These are phyloP conservation scores for Pascua guehoae DNA, from an alignment of 1,284 basidiomycete genomes.

Conservation along the genomic window DNA sequence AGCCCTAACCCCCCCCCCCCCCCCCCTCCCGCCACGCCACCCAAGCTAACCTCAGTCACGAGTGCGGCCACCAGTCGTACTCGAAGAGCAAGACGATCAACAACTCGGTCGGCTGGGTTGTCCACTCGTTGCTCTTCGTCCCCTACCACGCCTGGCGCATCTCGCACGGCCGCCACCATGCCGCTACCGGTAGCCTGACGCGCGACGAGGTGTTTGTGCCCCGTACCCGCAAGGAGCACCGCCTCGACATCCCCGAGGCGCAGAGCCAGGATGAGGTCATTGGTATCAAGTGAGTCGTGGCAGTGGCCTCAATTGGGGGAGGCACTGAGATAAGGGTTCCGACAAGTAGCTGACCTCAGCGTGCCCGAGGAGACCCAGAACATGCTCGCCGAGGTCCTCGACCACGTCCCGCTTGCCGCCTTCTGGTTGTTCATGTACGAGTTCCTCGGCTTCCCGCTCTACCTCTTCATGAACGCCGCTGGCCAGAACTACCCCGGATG, in stretches of 20 bases:
- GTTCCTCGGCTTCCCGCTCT: conserved; percentile 77
- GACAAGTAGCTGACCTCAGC: conserved; percentile 8
- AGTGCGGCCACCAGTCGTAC: conserved; percentile 95
- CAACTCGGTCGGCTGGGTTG: conserved; percentile 88
- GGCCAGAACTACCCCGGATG: conserved; percentile 81
- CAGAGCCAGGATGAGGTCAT: conserved; percentile 61
- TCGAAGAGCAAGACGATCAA: conserved; percentile 93
- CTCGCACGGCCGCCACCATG: conserved; percentile 94
- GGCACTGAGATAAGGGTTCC: no score
- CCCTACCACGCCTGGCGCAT: conserved; percentile 99
- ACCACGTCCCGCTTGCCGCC: conserved; percentile 82
- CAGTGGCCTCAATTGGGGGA: neutral
- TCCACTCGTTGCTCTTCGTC: conserved; percentile 90
- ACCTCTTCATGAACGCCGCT: conserved; percentile 79
- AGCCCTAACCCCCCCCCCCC: no score
- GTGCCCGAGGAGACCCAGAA: conserved; percentile 67
- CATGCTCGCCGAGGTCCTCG: conserved; percentile 80
- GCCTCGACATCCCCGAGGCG: conserved; percentile 57
- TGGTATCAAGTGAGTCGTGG: conserved; percentile 50
- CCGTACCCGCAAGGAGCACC: conserved; percentile 59
- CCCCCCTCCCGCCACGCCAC: neutral
- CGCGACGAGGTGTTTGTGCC: conserved; percentile 98
- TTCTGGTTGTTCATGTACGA: conserved; percentile 67
- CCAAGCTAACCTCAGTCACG: conserved; percentile 25
- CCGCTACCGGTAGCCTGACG: conserved; percentile 88